Base-by-base conservation (phyloP, 768 basidiomycete genomes). In the Tylopilus balloui region DNA sequence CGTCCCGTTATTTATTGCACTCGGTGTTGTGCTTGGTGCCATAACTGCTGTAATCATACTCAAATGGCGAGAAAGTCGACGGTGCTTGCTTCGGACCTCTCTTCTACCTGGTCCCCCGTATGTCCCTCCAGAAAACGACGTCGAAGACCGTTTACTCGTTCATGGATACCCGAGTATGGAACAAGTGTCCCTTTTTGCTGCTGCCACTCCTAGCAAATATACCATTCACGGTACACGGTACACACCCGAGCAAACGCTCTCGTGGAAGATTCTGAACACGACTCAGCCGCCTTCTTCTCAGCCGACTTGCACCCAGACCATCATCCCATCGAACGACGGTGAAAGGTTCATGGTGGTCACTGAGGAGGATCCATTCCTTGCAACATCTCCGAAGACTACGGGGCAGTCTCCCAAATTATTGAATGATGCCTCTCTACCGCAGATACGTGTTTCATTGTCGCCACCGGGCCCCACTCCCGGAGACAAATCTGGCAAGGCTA, bases 221-320 rank as follows among this genome's bases (percentile, higher is more conserved):
- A 66, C 63, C 1, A 24, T 67, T 32, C 67, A 69, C 13, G 65
- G 61, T 25, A 56, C 63, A 8, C 52, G 54, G 37, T 65, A 67
- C 47, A 21, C 24, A 42, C 51, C 65, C 19, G 45, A 53, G 15
- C 53, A 45, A 24, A 41, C 20, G 14, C 35, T 44, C n/a, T 28
- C 40, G 11, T 64, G 57, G 60, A 42, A 42, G 19, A 19, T 46
- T 13, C 17, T 21, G 14, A 43, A 36, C n/a, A 15, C 4, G 3
- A 21, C 51, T 27, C 60, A 28, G n/a, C 13, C 48, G 9, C 25
- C 17, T 24, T 25, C 25, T 36, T 21, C 50, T 17, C 47, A 43
- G n/a, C n/a, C 52, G 5, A 24, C 29, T 17, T 50, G 52, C 23
- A 24, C 41, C 8, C 45, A 48, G 32, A 54, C 50, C 1, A 63